Evolutionary conservation across 1,284 basidiomycete species (phyloP), one percentile per base, ranked within the genome.

Genomic region (Irpex rosettiformis): DNA sequence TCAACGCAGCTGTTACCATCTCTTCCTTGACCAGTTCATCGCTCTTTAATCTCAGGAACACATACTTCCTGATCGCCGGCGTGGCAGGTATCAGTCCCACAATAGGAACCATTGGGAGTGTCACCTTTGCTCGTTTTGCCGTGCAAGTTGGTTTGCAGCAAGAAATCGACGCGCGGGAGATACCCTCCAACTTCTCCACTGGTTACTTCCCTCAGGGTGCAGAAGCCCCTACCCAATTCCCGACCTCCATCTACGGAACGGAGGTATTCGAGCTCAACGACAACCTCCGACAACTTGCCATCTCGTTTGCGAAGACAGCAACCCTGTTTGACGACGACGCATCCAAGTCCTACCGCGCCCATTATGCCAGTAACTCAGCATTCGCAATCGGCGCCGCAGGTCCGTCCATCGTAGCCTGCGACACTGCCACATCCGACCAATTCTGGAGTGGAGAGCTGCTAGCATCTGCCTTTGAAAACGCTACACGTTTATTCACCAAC

Each of bases 241-340:
- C 75, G 1, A 58, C 59, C 7, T 61, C 64, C 33, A 66, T 77
- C 47, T 79, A 81, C 65, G 80, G 80, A 24, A 80, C 79, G 13
- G 79, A 82, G 68, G 73, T 81, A 7, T 82, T 77, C 65, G 77
- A 79, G 68, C 67, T 82, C 58, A 81, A 81, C 68, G 75, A 77
- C 43, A 73, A 72, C 54, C 70, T 82, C 13, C 72, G 77, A n/a
- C 71, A 75, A 48, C 61, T 67, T 13, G 78, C 73, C 2, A 62
- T 73, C 27, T 61, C 58, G n/a, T 67, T 74, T 54, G 72, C 74
- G 0, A 65, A 67, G 53, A 68, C 64, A 6, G 71, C 77, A 16
- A 67, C 42, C 16, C 69, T 82, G 21, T 73, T 72, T 56, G 79
- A 81, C 66, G 72, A 72, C 4, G 54, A 60, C 4, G 67, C 45